Percentiles rank a stretch among this genome's conserved stretches.
These are phyloP conservation scores for Aspergillus puulaauensis DNA, from an alignment of 2,329 filamentous ascomycete species.

Conservation along the genomic window DNA sequence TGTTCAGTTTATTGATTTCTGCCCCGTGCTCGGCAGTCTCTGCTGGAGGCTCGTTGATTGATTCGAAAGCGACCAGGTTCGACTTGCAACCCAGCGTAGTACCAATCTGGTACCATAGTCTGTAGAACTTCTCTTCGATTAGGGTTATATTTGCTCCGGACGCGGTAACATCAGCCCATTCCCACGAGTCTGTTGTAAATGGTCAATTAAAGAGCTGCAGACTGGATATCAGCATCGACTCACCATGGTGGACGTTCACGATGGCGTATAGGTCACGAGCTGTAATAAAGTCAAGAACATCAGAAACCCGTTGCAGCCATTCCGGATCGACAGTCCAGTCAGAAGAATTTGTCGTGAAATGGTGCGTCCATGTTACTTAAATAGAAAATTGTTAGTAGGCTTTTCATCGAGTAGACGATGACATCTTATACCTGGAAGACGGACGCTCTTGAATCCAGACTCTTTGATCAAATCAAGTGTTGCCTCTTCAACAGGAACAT, in stretches of 20 bases:
- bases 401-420: no score
- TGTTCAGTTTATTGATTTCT: conserved; percentile 56
- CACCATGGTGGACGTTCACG: conserved; percentile 59
- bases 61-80: conserved; percentile 55
- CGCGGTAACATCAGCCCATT: conserved; percentile 56
- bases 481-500: conserved; percentile 48
- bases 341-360: conserved; percentile 52
- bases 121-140: conserved; percentile 58
- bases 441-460: conserved; percentile 58
- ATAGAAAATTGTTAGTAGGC: conserved; percentile 1
- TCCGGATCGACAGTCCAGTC: conserved; percentile 54
- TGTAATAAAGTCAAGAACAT: conserved; percentile 58
- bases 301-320: conserved; percentile 59
- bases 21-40: conserved; percentile 52
- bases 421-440: conserved; percentile 46
- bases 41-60: conserved; percentile 60
- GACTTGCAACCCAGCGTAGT: conserved; percentile 56
- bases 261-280: conserved; percentile 53
- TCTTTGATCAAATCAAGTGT: conserved; percentile 55
- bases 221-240: neutral
- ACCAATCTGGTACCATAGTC: conserved; percentile 60
- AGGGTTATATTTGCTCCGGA: conserved; percentile 48
- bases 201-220: neutral
- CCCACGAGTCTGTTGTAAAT: conserved; percentile 48
- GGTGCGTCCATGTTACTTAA: conserved; percentile 58